Conservation (phyloP, 345 rosid genomes). For the Syzygium aromaticum region DNA sequence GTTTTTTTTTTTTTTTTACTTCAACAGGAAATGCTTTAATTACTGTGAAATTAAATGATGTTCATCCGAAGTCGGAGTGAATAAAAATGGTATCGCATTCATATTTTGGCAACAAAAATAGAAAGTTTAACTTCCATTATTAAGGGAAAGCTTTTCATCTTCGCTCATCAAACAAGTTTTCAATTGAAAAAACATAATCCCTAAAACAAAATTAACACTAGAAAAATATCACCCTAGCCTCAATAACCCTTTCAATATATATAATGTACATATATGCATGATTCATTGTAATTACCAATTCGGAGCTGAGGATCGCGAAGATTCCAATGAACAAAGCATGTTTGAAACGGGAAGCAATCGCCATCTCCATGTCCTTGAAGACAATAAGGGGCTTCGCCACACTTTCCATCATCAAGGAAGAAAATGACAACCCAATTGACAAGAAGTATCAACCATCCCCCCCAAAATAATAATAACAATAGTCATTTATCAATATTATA, state of each 20-base stretch:
- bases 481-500: no score
- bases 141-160: neutral
- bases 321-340: neutral
- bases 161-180: neutral
- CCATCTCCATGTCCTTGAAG: neutral
- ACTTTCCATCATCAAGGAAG: neutral
- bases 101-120: neutral
- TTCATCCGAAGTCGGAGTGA: neutral
- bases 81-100: neutral
- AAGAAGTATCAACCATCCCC: neutral
- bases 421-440: neutral
- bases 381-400: neutral
- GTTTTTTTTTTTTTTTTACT: neutral
- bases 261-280: neutral
- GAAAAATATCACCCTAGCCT: neutral
- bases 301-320: neutral
- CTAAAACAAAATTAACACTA: neutral
- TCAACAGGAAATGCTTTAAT: neutral
- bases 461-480: no score
- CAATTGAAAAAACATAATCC: neutral
- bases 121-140: neutral
- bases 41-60: neutral
- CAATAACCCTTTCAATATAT: neutral
- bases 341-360: neutral
- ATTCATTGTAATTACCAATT: neutral